phyloP scores from a whole-genome alignment of 75 land plant genomes.

The Cryptomeria japonica region DNA sequence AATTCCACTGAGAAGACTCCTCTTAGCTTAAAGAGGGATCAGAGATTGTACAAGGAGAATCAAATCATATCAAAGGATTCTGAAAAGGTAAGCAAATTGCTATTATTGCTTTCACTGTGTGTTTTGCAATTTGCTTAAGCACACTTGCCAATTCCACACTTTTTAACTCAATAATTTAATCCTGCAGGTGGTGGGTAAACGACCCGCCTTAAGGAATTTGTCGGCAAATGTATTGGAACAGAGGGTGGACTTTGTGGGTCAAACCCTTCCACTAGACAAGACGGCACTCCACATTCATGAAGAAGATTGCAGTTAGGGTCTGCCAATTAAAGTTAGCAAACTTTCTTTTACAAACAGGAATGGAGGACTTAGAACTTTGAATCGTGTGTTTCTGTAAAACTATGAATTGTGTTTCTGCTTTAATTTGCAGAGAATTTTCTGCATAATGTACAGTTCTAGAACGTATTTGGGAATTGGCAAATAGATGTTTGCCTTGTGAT shows the following conservation, averaged over 20 bases:
- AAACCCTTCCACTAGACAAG: neutral
- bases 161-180: neutral
- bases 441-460: neutral
- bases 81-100: slow-evolving; percentile 3
- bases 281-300: neutral
- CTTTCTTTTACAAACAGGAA: neutral
- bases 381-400: neutral
- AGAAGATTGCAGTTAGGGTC: slow-evolving; percentile 2
- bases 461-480: too few relatives aligned
- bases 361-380: neutral
- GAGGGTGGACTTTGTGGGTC: neutral
- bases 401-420: neutral
- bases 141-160: neutral
- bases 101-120: neutral
- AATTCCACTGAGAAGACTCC: neutral
- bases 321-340: neutral
- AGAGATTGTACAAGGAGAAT: neutral
- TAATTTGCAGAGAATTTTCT: neutral
- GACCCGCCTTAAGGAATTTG: slow-evolving; percentile 7
- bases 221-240: slow-evolving; percentile 5
- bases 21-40: neutral
- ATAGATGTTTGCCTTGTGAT: too few relatives aligned
- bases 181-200: neutral
- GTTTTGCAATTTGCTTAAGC: neutral
- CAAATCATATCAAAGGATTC: slow-evolving; percentile 1